Conservation (phyloP, 371 early-diverging fungal genomes). For the Mortierella sp. region DNA sequence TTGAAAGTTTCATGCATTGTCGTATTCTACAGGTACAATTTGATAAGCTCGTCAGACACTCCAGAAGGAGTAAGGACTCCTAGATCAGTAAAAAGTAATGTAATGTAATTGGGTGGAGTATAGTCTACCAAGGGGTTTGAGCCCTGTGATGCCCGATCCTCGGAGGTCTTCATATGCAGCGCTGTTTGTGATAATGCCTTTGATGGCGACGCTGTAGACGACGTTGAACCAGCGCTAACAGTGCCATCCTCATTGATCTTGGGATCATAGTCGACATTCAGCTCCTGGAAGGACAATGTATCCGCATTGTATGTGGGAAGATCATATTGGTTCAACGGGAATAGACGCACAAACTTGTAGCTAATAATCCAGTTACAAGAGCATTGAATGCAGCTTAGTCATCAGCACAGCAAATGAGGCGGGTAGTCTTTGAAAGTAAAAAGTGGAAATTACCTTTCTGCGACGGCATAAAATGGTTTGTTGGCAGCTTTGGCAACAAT, state of each 20-base stretch:
- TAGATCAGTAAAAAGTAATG: conserved; percentile 91
- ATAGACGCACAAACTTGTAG: conserved; percentile 95
- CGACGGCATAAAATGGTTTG: conserved; percentile 95
- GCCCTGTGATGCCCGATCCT: conserved; percentile 47
- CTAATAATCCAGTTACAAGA: conserved; percentile 54
- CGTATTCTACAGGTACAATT: conserved; percentile 74
- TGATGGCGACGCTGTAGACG: conserved; percentile 28
- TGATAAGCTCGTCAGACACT: conserved; percentile 92
- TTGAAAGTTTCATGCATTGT: not conserved
- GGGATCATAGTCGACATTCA: conserved; percentile 44
- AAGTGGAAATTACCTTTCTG: conserved; percentile 81
- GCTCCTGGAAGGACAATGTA: conserved; percentile 71
- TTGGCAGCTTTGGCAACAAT: conserved; percentile 93
- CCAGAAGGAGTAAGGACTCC: conserved; percentile 96
- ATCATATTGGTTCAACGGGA: conserved; percentile 89
- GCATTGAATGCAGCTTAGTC: not conserved
- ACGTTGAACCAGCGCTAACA: not conserved
- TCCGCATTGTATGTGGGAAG: conserved; percentile 79
- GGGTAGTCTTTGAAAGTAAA: not conserved
- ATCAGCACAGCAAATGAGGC: too few species aligned
- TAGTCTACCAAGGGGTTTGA: conserved; percentile 93
- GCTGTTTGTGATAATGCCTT: conserved; percentile 42
- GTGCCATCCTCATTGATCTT: conserved; percentile 29
- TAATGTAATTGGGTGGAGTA: conserved; percentile 94
- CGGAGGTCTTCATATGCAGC: conserved; percentile 53